phyloP scores from a whole-genome alignment of 1,284 basidiomycete species.

The Puccinia polysora region DNA sequence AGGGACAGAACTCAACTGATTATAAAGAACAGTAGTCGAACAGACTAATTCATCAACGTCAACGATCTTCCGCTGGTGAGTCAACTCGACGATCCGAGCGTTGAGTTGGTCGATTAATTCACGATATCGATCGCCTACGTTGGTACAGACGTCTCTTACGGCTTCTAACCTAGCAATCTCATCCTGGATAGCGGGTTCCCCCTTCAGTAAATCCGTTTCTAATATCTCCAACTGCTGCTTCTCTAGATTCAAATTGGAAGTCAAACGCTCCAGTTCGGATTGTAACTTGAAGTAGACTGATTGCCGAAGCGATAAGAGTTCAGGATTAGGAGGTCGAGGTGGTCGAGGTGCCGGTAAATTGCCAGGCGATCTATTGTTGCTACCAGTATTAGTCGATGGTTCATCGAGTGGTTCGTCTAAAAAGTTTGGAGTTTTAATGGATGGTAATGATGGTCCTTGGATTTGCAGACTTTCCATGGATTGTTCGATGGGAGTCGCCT shows the following conservation, averaged over 20 bases:
- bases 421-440: slow-evolving; percentile 30
- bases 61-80: slow-evolving; percentile 65
- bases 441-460: slow-evolving; percentile 42
- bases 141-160: slow-evolving; percentile 83
- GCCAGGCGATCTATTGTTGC: slow-evolving; percentile 46
- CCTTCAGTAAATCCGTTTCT: slow-evolving; percentile 75
- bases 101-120: slow-evolving; percentile 65
- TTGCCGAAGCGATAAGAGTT: slow-evolving; percentile 76
- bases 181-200: slow-evolving; percentile 85
- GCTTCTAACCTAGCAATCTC: slow-evolving; percentile 92
- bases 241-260: slow-evolving; percentile 65
- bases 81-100: slow-evolving; percentile 65
- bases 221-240: slow-evolving; percentile 71
- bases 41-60: slow-evolving; percentile 91
- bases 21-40: slow-evolving; percentile 87
- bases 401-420: not conserved
- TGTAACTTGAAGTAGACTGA: slow-evolving; percentile 71
- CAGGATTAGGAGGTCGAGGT: slow-evolving; percentile 69
- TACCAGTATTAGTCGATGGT: not conserved
- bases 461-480: slow-evolving; percentile 44
- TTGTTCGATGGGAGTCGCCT: slow-evolving; percentile 33
- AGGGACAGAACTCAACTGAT: slow-evolving; percentile 68
- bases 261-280: slow-evolving; percentile 65
- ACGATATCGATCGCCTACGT: slow-evolving; percentile 66
- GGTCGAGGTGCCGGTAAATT: slow-evolving; percentile 67